These are phyloP conservation scores for Desmodesmus armatus DNA, from an alignment of 139 green algal genomes.

Conservation along the genomic window DNA sequence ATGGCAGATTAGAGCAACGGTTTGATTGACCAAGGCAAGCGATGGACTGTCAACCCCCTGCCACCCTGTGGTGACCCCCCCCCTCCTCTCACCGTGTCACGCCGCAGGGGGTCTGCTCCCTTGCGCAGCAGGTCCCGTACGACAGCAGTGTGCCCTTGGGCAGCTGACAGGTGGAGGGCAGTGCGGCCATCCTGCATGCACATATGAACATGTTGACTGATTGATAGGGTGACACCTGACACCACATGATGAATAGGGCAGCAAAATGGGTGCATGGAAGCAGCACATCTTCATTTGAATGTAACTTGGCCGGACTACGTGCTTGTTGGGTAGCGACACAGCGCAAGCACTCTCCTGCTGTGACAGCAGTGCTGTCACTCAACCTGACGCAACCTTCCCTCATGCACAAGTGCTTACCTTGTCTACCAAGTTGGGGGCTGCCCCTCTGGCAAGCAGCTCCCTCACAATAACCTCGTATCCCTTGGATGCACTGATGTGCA, in stretches of 20 bases:
- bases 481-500: slow-evolving; percentile 43
- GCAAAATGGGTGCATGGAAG: neutral
- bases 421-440: slow-evolving; percentile 45
- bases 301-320: neutral
- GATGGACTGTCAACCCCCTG: too few relatives aligned
- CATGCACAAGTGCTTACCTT: too few relatives aligned
- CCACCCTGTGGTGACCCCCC: too few relatives aligned
- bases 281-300: too few relatives aligned
- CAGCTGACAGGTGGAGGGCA: slow-evolving; percentile 59
- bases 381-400: too few relatives aligned
- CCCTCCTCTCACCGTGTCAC: slow-evolving; percentile 44
- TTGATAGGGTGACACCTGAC: too few relatives aligned
- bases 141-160: slow-evolving; percentile 45
- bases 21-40: too few relatives aligned
- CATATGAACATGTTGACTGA: neutral
- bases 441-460: slow-evolving; percentile 54
- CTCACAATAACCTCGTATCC: slow-evolving; percentile 47
- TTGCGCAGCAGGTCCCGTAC: slow-evolving; percentile 56
- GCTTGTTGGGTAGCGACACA: too few relatives aligned
- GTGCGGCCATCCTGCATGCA: slow-evolving; percentile 57
- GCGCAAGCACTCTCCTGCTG: too few relatives aligned
- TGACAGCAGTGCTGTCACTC: too few relatives aligned
- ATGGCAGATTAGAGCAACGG: too few relatives aligned
- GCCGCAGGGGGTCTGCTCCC: slow-evolving; percentile 9
- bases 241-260: neutral